phyloP scores from a whole-genome alignment of 2,329 filamentous ascomycete species.

The Arthrobotrys megalospora region DNA sequence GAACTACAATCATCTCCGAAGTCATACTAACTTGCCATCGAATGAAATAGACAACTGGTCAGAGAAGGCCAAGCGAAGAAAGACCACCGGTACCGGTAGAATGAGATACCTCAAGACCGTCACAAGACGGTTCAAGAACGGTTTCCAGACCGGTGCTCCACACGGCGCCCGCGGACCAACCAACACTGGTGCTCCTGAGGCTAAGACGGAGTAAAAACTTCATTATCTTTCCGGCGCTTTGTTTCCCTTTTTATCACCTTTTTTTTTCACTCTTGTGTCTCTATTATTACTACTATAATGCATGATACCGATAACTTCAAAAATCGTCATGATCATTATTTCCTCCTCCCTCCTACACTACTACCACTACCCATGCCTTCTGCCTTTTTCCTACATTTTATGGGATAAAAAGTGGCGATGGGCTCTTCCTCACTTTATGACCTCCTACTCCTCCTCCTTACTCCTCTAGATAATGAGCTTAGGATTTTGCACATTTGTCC shows the following conservation, averaged over 20 bases:
- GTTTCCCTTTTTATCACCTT: conserved; percentile 20
- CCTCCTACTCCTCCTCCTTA: neutral
- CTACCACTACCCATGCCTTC: neutral
- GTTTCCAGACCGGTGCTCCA: conserved; percentile 91
- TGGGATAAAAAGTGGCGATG: neutral
- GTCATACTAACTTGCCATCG: conserved; percentile 57
- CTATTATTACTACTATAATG: conserved; percentile 48
- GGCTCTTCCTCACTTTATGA: neutral
- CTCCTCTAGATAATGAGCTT: conserved; percentile 52
- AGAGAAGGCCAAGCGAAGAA: conserved; percentile 99
- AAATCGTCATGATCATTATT: conserved; percentile 48
- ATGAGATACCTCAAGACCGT: conserved; percentile 95
- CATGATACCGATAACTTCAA: conserved; percentile 51
- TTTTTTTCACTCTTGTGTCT: conserved; percentile 23
- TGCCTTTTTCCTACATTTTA: neutral
- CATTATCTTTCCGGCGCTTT: conserved; percentile 3
- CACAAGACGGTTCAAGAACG: conserved; percentile 95
- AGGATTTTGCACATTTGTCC: conserved; percentile 17
- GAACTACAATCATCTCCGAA: neutral
- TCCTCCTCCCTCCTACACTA: too few relatives aligned
- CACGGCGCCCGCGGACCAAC: conserved; percentile 82
- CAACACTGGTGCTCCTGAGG: conserved; percentile 62
- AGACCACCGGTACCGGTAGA: conserved; percentile 97
- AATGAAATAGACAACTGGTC: conserved; percentile 88
- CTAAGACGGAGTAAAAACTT: conserved; percentile 63